These are phyloP conservation scores for Cynara cardunculus DNA, from an alignment of 129 eudicot species.

Conservation along the genomic window DNA sequence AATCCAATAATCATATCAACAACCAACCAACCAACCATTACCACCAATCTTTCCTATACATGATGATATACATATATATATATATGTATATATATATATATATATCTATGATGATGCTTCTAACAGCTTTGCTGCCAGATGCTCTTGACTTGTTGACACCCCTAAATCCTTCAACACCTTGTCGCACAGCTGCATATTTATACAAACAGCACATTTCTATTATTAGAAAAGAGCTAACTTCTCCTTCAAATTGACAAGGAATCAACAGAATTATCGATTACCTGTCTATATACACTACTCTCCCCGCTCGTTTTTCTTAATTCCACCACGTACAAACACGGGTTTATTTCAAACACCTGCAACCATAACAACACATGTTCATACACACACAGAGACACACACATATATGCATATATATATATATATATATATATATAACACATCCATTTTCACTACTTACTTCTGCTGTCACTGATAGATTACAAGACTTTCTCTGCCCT, in stretches of 20 bases:
- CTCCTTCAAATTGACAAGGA: neutral
- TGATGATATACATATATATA: neutral
- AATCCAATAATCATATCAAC: neutral
- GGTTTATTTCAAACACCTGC: slow-evolving; percentile 90
- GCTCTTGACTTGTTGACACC: slow-evolving; percentile 57
- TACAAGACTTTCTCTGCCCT: slow-evolving; percentile 52
- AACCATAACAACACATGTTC: neutral
- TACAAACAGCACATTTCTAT: neutral
- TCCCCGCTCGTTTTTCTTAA: slow-evolving; percentile 78
- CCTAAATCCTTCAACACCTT: slow-evolving; percentile 69
- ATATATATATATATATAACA: no score
- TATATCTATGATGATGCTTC: slow-evolving; percentile 9
- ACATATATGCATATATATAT: no score
- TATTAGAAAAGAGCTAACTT: neutral
- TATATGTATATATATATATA: neutral
- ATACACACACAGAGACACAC: no score
- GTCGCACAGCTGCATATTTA: slow-evolving; percentile 63
- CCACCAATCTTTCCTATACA: slow-evolving; percentile 13
- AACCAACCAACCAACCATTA: neutral
- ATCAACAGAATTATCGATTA: neutral
- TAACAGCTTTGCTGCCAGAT: slow-evolving; percentile 44
- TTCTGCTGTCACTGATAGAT: slow-evolving; percentile 76
- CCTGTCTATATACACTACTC: slow-evolving; percentile 72
- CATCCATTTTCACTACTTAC: slow-evolving; percentile 29
- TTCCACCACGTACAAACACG: slow-evolving; percentile 80